Base-by-base conservation (phyloP, 164 flowering plant species). In the Nelumbo lutea region DNA sequence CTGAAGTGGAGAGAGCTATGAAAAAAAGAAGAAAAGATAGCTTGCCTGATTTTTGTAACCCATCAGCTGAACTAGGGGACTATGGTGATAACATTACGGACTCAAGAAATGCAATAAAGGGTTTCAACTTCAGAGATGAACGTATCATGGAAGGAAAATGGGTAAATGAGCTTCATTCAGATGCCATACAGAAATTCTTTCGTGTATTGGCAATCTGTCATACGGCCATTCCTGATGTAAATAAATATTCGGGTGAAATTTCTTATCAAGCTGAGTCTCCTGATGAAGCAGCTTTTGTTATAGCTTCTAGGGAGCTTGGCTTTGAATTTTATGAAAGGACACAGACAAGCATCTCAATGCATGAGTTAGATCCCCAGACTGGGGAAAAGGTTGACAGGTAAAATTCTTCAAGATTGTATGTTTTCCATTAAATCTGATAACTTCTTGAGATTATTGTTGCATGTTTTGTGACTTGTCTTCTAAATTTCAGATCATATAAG, bases 231-330 rank as follows among this genome's bases (percentile, higher is more conserved):
- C 95, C 96, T 57, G 89, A 83, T 64, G 76, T 74, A 6, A 59
- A 83, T 70, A 47, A 74, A 48, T 79, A 82, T 56, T 42, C 86
- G 1, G 84, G 86, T 48, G 86, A 86, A 67, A 79, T 87, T 62
- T 67, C 79, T 38, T 93, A 87, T 81, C 96, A 93, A 79, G 95
- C 93, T 61, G 96, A 93, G 75, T 93, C 96, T 10, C 95, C 96
- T 3, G 98, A 93, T 81, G 98, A 93, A 84, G 91, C 93, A 61
- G 93, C 98, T 61, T 87, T 90, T 84, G 93, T 90, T 53, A 78
- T 86, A 42, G 93, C 98, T 66, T 91, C 96, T 10, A 78, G 83
- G 61, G 89, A 83, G 74, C 68, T 93, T 76, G 98, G 98, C 1
- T 93, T 93, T 82, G 85, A 88, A 65, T 89, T 93, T 70, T 84